Base-by-base conservation (phyloP, 176 grass and related monocot genomes). In the Raddia distichophylla region DNA sequence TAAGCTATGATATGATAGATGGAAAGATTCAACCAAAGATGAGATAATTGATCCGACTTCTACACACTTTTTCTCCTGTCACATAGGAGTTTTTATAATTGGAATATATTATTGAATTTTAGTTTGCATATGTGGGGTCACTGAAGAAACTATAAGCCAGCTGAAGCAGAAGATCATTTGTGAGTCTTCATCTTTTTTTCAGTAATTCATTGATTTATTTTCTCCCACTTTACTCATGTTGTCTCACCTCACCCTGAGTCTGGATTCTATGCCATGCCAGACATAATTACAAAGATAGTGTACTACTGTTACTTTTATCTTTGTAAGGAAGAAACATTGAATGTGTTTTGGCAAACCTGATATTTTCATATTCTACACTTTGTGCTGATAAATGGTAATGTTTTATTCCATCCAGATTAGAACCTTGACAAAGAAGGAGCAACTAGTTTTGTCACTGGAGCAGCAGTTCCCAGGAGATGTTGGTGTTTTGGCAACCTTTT, bases 391-490 rank as follows among this genome's bases (percentile, higher is more conserved):
- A n/a, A n/a, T n/a, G n/a, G n/a, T n/a, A n/a, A n/a, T n/a, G n/a
- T n/a, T n/a, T n/a, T n/a, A n/a, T n/a, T n/a, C n/a, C n/a, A n/a
- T n/a, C n/a, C n/a, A n/a, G n/a, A n/a, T n/a, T n/a, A n/a, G n/a
- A n/a, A n/a, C n/a, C n/a, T n/a, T n/a, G n/a, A n/a, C n/a, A n/a
- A n/a, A n/a, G n/a, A n/a, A n/a, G n/a, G n/a, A n/a, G n/a, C n/a
- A n/a, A n/a, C n/a, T n/a, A n/a, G n/a, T n/a, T n/a, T n/a, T n/a
- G n/a, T n/a, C n/a, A n/a, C n/a, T n/a, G n/a, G n/a, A n/a, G n/a
- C n/a, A 16, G 74, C 92, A 94, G 84, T 97, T 89, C 82, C 89
- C 87, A 65, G 91, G 69, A 79, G 94, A 97, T 84, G 85, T 97
- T 79, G 94, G 94, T 2, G 87, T 94, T 40, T 71, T 97, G 59